Conservation (phyloP, 1,139 yeast species). For the Yamadazyma jaroonii region DNA sequence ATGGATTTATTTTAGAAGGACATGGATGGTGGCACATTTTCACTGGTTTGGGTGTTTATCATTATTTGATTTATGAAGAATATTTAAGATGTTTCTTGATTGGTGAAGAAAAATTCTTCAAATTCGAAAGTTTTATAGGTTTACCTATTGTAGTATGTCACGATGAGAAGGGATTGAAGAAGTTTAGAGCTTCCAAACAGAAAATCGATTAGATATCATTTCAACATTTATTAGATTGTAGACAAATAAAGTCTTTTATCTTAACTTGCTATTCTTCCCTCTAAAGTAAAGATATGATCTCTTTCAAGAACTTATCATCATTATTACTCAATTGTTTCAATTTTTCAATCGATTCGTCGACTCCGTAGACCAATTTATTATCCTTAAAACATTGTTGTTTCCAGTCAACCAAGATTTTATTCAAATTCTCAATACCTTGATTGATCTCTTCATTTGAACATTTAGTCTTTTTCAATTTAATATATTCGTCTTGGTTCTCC, state of each 20-base stretch:
- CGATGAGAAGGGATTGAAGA: constrained; percentile 29
- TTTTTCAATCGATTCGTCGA: constrained; percentile 35
- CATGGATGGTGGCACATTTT: constrained; percentile 99
- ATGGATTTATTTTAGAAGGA: constrained; percentile 83
- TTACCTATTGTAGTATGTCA: constrained; percentile 33
- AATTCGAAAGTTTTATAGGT: constrained; percentile 50
- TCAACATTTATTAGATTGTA: neutral
- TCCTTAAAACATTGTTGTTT: constrained; percentile 44
- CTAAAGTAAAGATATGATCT: constrained; percentile 35
- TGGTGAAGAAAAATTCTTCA: constrained; percentile 50
- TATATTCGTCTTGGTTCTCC: constrained; percentile 41
- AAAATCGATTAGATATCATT: neutral
- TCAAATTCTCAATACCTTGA: constrained; percentile 55
- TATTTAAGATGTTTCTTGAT: constrained; percentile 63
- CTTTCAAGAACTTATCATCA: constrained; percentile 40
- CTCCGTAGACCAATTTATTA: constrained; percentile 23
- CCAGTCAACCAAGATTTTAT: constrained; percentile 62
- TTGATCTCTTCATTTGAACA: constrained; percentile 54
- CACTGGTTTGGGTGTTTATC: constrained; percentile 70
- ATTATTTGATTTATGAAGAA: constrained; percentile 64
- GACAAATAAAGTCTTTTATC: too few species aligned
- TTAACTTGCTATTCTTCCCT: too few species aligned
- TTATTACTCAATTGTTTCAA: constrained; percentile 32
- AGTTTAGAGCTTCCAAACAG: constrained; percentile 11
- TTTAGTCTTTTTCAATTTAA: constrained; percentile 47